These are phyloP conservation scores for Gastrolobium villosum DNA, from an alignment of 306 rosid species.

Conservation along the genomic window DNA sequence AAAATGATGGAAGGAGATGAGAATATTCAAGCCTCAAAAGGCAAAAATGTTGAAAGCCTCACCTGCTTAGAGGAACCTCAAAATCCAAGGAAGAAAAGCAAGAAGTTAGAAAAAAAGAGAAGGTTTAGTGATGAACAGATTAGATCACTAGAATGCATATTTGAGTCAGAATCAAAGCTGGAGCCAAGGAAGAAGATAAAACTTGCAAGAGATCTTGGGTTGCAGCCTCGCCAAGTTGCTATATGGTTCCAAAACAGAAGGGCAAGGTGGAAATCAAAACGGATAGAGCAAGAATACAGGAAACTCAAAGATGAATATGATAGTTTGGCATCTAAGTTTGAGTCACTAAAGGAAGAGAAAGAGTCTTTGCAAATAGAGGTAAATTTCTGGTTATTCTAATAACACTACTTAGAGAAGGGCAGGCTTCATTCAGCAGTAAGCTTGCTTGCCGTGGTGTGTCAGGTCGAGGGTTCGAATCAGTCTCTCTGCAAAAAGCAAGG, in stretches of 20 bases:
- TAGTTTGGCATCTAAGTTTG: slow-evolving; percentile 63
- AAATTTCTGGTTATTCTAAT: slow-evolving; percentile 37
- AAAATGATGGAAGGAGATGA: slow-evolving; percentile 67
- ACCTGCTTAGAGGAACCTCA: slow-evolving; percentile 44
- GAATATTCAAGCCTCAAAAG: slow-evolving; percentile 54
- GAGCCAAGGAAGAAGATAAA: slow-evolving; percentile 87
- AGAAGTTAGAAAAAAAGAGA: slow-evolving; percentile 66
- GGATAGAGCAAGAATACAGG: slow-evolving; percentile 75
- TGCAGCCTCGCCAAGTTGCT: slow-evolving; percentile 95
- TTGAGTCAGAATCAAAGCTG: slow-evolving; percentile 82
- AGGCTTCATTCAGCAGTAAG: no score
- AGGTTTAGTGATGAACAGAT: slow-evolving; percentile 90
- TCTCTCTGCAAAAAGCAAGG: no score
- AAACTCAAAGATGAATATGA: slow-evolving; percentile 76
- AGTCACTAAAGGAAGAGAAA: slow-evolving; percentile 79
- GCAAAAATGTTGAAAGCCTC: slow-evolving; percentile 48
- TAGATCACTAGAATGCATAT: slow-evolving; percentile 72
- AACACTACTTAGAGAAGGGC: not conserved
- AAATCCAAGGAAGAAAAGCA: slow-evolving; percentile 62
- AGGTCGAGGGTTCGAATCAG: no score
- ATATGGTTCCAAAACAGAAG: slow-evolving; percentile 98
- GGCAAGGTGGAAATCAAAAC: slow-evolving; percentile 96
- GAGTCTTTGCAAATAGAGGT: slow-evolving; percentile 82
- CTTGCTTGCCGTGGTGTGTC: no score
- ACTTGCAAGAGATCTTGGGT: slow-evolving; percentile 82